Base-by-base conservation (phyloP, 2,329 filamentous ascomycete species). In the Blastomyces parvus region DNA sequence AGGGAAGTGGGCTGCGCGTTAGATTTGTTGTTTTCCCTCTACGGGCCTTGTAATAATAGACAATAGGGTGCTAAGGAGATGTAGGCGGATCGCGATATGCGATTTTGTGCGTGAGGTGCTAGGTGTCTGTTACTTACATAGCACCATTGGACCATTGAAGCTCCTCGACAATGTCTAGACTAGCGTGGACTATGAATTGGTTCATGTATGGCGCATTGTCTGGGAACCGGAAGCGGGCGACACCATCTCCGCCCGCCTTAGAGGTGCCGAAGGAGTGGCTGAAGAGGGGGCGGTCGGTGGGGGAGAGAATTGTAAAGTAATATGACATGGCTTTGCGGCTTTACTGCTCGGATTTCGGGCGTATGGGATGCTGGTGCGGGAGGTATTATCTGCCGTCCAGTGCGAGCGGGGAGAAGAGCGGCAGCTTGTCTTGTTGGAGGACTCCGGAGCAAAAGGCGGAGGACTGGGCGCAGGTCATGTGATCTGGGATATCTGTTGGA, bases 181-280 rank as follows among this genome's bases (percentile, higher is more conserved):
- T 90, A 69, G 90, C 92, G 79, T 99, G 93, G 40, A 96, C 86
- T 73, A 97, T 91, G 80, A 99, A 97, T 77, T 97, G 94, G 79
- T 97, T 97, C 82, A 97, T 88, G 76, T 96, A 90, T 67, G 90
- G 87, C 62, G 93, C 89, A 72, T 95, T 88, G 68, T 96, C 90
- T 64, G 84, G 86, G 81, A 96, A 97, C 73, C 90, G 89, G 65
- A 97, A 97, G 72, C 90, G 88, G 58, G 93, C 85, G 74, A 91
- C 83, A 70, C 94, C 94, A 81, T 97, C 94, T 74, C 93, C 93
- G 78, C 93, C 92, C 70, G 91, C 88, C 77, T 97, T 97, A 50
- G 91, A 96, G 48, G 93, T 97, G 71, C 94, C 94, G 75, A 99
- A 99, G 74, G 96, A 92, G 77, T 95, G 86, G 79, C 96, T 93